Evolutionary conservation across 371 early-diverging fungal species (phyloP), one percentile per base, ranked within the genome.

Genomic region (Dichotomocladium elegans): DNA sequence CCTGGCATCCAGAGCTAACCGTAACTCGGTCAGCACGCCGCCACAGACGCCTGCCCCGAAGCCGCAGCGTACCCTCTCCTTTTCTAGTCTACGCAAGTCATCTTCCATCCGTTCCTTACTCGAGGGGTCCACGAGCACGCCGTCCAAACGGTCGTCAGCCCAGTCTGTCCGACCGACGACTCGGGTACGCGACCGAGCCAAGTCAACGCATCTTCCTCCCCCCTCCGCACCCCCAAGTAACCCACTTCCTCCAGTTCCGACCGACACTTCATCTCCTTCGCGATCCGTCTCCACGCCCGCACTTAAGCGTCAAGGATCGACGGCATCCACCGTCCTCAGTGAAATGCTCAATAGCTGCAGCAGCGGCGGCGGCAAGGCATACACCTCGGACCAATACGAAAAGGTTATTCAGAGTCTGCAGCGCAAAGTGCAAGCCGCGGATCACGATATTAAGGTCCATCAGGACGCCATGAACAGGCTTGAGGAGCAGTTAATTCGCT

Each of bases 391-490:
- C 19, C 73, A 72, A 22, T 76, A 70, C 44, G 73, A 76, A 8
- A 76, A 70, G 47, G 49, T 72, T 3, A 55, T 76, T n/a, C 70
- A 66, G n/a, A 68, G 73, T 3, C 46, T 76, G 21, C 73, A 76
- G 34, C 63, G 68, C 22, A 72, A 72, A 30, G 60, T 61, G 2
- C 62, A 64, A 12, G 47, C 55, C 35, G 68, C 73, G 0, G 77
- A 76, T 49, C 61, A 58, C 11, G 77, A 76, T 43, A 66, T 72
- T 2, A 53, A 58, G 4, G 70, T 70, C 1, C 72, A 75, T 34
- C 75, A 75, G 49, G 75, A 75, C 7, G 70, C 69, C 2, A 71
- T 75, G 46, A 64, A 47, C 50, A 71, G 67, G 41, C 51, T 75
- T 3, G 75, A 75, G 45, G 28, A 52, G 10, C 75, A 75, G 28